Percentiles rank a stretch among this genome's conserved stretches.
phyloP scores from a whole-genome alignment of 2,329 filamentous ascomycete species.

The Aureobasidium melanogenum region DNA sequence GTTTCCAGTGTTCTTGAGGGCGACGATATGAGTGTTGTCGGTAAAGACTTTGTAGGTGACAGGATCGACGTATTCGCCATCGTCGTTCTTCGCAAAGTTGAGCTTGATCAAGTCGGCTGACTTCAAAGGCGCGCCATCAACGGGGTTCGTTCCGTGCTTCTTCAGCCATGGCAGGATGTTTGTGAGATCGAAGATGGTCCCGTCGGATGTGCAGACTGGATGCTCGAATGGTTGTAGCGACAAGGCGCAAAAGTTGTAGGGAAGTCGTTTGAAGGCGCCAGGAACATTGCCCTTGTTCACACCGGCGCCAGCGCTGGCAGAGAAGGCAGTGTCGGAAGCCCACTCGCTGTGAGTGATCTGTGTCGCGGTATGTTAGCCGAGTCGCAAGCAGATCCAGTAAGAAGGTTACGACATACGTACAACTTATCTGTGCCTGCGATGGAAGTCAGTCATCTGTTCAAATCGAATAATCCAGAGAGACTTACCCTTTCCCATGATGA shows the following conservation, averaged over 20 bases:
- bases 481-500: conserved; percentile 20
- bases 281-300: conserved; percentile 47
- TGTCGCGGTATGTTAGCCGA: background rate
- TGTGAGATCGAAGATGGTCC: conserved; percentile 90
- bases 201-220: conserved; percentile 80
- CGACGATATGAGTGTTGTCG: conserved; percentile 94
- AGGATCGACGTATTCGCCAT: conserved; percentile 86
- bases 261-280: conserved; percentile 73
- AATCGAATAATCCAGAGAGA: background rate
- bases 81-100: conserved; percentile 84
- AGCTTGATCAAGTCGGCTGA: conserved; percentile 81
- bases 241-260: conserved; percentile 96
- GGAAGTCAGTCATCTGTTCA: background rate
- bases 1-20: conserved; percentile 77
- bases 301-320: conserved; percentile 66
- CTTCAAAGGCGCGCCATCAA: conserved; percentile 70
- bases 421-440: conserved; percentile 28
- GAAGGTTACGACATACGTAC: conserved; percentile 26
- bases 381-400: background rate
- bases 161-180: conserved; percentile 92
- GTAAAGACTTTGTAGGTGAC: conserved; percentile 97
- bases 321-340: conserved; percentile 83
- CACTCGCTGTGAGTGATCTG: conserved; percentile 96
- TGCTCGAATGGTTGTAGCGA: conserved; percentile 92
- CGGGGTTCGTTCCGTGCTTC: conserved; percentile 86